Evolutionary conservation across 768 basidiomycete species (phyloP).

Genomic region (Terana coerulea): DNA sequence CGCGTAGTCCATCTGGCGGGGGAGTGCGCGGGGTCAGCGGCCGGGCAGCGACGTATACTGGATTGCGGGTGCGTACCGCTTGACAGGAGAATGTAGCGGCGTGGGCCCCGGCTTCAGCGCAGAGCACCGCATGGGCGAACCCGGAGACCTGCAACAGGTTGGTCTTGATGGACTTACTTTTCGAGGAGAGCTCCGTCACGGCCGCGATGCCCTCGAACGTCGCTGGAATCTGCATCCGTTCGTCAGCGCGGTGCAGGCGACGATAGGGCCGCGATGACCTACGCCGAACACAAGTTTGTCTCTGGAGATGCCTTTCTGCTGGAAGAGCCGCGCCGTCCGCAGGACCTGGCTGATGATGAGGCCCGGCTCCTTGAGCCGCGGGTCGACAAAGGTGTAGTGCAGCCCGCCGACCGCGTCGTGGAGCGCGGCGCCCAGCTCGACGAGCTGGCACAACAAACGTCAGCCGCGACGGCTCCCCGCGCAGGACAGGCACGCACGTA

Average conservation of each 20-base stretch:
- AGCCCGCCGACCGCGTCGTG: conserved; percentile 43
- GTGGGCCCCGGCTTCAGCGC: conserved; percentile 45
- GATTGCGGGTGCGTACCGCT: not conserved
- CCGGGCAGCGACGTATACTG: not conserved
- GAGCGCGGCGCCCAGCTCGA: conserved; percentile 45
- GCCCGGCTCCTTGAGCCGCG: conserved; percentile 31
- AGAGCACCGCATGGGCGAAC: conserved; percentile 52
- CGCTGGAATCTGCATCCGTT: conserved; percentile 46
- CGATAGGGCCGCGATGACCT: conserved; percentile 18
- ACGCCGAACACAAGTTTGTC: conserved; percentile 50
- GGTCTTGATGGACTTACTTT: conserved; percentile 37
- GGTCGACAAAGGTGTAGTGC: conserved; percentile 50
- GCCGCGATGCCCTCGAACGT: conserved; percentile 52
- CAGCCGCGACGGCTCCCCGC: conserved; percentile 2
- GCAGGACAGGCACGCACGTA: conserved; percentile 26
- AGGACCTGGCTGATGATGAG: conserved; percentile 43
- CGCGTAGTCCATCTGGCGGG: not conserved
- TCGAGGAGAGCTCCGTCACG: conserved; percentile 34
- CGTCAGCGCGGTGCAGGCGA: not conserved
- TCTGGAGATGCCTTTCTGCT: conserved; percentile 33
- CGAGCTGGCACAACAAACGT: conserved; percentile 33
- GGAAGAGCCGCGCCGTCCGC: conserved; percentile 38
- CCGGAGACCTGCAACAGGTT: conserved; percentile 51
- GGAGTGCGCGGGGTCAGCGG: not conserved
- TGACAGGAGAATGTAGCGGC: conserved; percentile 48